A percentile compares a stretch with the other conserved stretches of the same genome.
These are phyloP conservation scores for Aureobasidium sp. DNA, from an alignment of 2,329 filamentous ascomycete species.

Conservation along the genomic window DNA sequence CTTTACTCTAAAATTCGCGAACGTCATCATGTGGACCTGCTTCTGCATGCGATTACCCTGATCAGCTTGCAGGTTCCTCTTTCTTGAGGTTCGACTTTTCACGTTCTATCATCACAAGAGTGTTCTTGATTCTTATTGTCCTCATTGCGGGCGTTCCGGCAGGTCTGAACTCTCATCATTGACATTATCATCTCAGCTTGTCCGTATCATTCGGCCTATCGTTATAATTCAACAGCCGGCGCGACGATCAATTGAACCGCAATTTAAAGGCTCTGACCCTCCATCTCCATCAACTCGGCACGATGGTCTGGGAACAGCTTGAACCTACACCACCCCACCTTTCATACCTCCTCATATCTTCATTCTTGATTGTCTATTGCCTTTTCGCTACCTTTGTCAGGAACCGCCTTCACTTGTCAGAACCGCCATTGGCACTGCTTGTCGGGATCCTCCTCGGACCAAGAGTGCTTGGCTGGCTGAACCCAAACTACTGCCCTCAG, in stretches of 20 bases:
- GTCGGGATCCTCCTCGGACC: conserved; percentile 41
- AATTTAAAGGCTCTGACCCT: not conserved
- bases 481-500: conserved; percentile 33
- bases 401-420: conserved; percentile 42
- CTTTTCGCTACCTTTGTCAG: conserved; percentile 41
- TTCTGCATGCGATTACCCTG: not conserved
- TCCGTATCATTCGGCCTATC: not conserved
- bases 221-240: not conserved
- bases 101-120: not conserved
- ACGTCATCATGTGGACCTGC: not conserved
- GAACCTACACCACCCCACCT: conserved; percentile 41
- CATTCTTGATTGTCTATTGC: conserved; percentile 40
- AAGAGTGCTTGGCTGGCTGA: conserved; percentile 32
- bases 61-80: not conserved
- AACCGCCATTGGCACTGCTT: conserved; percentile 41
- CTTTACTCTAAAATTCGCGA: not conserved
- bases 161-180: not conserved
- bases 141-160: not conserved
- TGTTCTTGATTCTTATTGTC: not conserved
- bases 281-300: not conserved
- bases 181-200: not conserved
- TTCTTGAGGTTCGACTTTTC: not conserved
- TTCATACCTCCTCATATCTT: conserved; percentile 38
- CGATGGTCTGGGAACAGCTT: conserved; percentile 38
- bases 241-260: conserved; percentile 11